A percentile compares a stretch with the other conserved stretches of the same genome.
phyloP scores from a whole-genome alignment of 179 eudicot species.

The Dionaea muscipula region DNA sequence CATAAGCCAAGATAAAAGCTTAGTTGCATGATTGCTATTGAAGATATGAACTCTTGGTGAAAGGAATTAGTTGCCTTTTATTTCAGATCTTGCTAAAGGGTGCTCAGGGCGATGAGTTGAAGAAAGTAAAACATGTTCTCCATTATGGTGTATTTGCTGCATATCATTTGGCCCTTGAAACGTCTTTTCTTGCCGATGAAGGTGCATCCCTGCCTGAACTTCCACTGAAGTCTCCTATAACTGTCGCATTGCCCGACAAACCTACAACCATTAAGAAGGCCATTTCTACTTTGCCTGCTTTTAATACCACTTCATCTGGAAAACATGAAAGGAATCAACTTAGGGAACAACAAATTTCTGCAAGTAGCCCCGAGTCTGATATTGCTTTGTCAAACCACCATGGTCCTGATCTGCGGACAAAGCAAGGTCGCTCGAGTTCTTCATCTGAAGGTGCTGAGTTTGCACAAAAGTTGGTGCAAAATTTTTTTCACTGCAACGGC shows the following conservation, averaged over 20 bases:
- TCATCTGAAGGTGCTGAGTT: constrained; percentile 8
- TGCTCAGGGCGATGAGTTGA: constrained; percentile 40
- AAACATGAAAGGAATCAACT: constrained; percentile 18
- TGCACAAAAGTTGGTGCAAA: constrained; percentile 8
- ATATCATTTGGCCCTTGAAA: constrained; percentile 43
- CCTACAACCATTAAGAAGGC: constrained; percentile 23
- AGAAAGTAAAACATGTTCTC: constrained; percentile 41
- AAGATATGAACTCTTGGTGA: background rate
- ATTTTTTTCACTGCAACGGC: constrained; percentile 12
- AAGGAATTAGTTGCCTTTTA: background rate
- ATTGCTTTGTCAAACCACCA: constrained; percentile 6
- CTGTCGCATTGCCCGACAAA: constrained; percentile 33
- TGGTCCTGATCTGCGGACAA: constrained; percentile 8
- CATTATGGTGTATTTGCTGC: constrained; percentile 45
- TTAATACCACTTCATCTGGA: constrained; percentile 19
- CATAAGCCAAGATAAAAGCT: too few relatives aligned
- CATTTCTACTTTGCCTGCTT: constrained; percentile 27
- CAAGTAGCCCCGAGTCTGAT: constrained; percentile 6
- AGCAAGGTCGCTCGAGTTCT: constrained; percentile 11
- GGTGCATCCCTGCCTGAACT: constrained; percentile 40
- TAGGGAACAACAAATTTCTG: constrained; percentile 9
- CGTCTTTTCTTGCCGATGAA: constrained; percentile 44
- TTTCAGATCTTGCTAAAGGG: constrained; percentile 47
- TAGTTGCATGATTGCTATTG: too few relatives aligned
- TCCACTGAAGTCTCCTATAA: constrained; percentile 32